Conservation (phyloP, 345 rosid species). For the Isatis tinctoria region DNA sequence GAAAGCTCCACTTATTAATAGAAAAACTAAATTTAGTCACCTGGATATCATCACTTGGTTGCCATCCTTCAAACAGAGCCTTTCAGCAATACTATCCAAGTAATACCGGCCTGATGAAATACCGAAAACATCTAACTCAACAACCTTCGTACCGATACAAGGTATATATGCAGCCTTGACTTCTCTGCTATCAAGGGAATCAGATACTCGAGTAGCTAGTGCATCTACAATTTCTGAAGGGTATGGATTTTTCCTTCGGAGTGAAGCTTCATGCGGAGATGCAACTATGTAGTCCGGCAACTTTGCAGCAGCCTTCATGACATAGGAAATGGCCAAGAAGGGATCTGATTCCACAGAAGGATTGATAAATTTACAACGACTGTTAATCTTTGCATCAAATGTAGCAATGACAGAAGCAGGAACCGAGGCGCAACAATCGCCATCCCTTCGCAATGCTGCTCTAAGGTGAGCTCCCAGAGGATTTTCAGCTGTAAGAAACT, state of each 20-base stretch:
- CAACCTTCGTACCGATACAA: conserved; percentile 36
- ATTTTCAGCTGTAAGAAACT: conserved; percentile 69
- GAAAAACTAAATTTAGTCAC: conserved; percentile 34
- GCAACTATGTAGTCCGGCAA: conserved; percentile 42
- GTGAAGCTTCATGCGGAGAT: conserved; percentile 43
- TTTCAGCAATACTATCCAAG: conserved; percentile 68
- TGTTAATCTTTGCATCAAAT: conserved; percentile 59
- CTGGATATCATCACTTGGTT: conserved; percentile 68
- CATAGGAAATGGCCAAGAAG: conserved; percentile 45
- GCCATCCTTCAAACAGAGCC: conserved; percentile 57
- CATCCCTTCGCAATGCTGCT: conserved; percentile 63
- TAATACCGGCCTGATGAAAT: conserved; percentile 51
- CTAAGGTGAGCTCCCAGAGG: conserved; percentile 81
- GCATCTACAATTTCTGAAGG: conserved; percentile 48
- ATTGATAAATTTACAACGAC: conserved; percentile 61
- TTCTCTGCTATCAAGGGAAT: conserved; percentile 20
- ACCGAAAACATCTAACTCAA: conserved; percentile 44
- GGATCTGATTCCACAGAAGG: conserved; percentile 62
- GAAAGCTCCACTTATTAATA: background rate
- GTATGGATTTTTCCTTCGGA: conserved; percentile 50
- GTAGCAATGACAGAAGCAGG: conserved; percentile 73
- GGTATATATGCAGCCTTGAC: conserved; percentile 53
- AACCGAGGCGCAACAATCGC: conserved; percentile 55
- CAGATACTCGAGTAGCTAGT: conserved; percentile 35
- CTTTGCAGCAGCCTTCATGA: conserved; percentile 63